Conservation (phyloP, 495 filamentous ascomycete genomes). For the Daldinia decipiens region DNA sequence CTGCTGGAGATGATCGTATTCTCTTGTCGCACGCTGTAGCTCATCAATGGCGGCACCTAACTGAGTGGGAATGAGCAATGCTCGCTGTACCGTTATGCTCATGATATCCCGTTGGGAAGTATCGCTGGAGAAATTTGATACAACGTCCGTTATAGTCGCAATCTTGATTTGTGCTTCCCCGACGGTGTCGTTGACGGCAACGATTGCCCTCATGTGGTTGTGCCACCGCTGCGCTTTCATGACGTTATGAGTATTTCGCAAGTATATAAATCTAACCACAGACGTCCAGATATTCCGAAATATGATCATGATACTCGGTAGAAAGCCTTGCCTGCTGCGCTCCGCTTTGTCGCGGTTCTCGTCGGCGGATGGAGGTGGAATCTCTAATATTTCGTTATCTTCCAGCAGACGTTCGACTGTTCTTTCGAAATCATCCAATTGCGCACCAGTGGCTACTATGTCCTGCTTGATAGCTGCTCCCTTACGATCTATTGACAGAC, state of each 20-base stretch:
- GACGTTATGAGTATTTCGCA: neutral
- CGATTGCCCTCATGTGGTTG: slow-evolving; percentile 5
- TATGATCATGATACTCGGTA: neutral
- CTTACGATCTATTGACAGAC: slow-evolving; percentile 17
- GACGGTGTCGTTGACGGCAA: neutral
- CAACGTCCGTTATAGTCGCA: neutral
- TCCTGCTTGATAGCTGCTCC: slow-evolving; percentile 6
- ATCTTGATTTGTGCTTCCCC: neutral
- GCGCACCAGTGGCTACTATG: neutral
- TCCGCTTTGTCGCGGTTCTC: neutral
- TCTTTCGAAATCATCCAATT: neutral
- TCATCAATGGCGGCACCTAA: slow-evolving; percentile 13
- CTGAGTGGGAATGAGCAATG: slow-evolving; percentile 6
- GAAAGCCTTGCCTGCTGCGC: neutral
- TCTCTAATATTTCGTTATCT: slow-evolving; percentile 23
- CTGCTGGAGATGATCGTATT: slow-evolving; percentile 7
- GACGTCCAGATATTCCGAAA: slow-evolving; percentile 5
- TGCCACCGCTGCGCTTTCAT: slow-evolving; percentile 11
- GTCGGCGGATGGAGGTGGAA: neutral
- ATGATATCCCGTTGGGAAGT: neutral
- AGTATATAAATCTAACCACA: slow-evolving; percentile 13
- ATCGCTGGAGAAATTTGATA: slow-evolving; percentile 4
- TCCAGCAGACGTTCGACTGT: slow-evolving; percentile 16
- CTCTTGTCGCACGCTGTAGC: neutral
- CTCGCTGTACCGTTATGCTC: slow-evolving; percentile 14